Conservation (phyloP, 441 rosid genomes). For the Populus hybrid region DNA sequence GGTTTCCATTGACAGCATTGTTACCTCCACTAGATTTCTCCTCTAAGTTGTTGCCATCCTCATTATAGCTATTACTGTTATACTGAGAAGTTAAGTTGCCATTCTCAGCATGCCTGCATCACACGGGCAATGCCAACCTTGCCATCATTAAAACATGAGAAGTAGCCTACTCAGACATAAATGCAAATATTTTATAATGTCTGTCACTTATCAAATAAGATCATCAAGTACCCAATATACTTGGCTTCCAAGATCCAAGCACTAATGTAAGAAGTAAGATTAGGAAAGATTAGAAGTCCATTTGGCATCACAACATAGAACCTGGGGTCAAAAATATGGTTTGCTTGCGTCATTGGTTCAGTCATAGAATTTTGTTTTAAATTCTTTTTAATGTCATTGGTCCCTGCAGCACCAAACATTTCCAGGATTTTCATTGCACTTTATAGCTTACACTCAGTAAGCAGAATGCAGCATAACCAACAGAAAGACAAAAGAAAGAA, state of each 20-base stretch:
- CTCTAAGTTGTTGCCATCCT: conserved; percentile 42
- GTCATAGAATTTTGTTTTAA: background rate
- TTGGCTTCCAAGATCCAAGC: background rate
- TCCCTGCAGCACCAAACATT: background rate
- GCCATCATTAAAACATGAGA: conserved; percentile 16
- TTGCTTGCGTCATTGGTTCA: background rate
- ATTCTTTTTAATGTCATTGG: background rate
- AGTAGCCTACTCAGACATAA: background rate
- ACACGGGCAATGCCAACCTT: conserved; percentile 30
- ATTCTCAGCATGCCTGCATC: conserved; percentile 44
- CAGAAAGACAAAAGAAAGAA: background rate
- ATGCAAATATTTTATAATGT: background rate
- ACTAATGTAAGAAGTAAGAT: background rate
- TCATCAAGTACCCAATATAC: conserved; percentile 7
- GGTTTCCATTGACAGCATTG: conserved; percentile 46
- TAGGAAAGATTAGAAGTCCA: background rate
- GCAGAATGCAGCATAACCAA: background rate
- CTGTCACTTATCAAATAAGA: conserved; percentile 6
- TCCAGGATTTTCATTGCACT: background rate
- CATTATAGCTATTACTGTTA: conserved; percentile 36
- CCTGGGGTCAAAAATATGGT: background rate
- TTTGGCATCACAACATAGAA: background rate
- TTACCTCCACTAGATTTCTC: conserved; percentile 31
- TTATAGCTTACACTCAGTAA: background rate
- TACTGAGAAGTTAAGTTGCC: conserved; percentile 36